Percentiles rank a stretch among this genome's conserved stretches.
Evolutionary conservation across 2,329 filamentous ascomycete species (phyloP).

Genomic region (Biscogniauxia marginata): DNA sequence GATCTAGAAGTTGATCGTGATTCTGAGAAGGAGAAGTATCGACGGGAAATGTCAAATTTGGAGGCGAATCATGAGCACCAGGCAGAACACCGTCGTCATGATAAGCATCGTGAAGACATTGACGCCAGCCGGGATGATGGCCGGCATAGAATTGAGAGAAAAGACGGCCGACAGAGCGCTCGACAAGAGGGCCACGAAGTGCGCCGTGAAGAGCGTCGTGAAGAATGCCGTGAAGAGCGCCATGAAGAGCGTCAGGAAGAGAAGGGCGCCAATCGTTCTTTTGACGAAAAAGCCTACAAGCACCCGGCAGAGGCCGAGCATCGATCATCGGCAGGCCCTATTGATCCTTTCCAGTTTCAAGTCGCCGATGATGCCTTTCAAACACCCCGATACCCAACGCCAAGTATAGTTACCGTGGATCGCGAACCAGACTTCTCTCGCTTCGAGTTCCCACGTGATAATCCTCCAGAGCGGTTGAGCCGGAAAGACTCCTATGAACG

Average conservation of each 20-base stretch:
- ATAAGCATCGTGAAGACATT: slow-evolving; percentile 29
- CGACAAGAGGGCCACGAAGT: slow-evolving; percentile 27
- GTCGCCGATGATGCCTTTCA: slow-evolving; percentile 52
- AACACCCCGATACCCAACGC: slow-evolving; percentile 42
- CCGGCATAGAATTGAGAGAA: slow-evolving; percentile 10
- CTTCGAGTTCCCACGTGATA: slow-evolving; percentile 24
- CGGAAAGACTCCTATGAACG: slow-evolving; percentile 51
- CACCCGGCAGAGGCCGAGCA: slow-evolving; percentile 24
- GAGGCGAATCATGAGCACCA: slow-evolving; percentile 20
- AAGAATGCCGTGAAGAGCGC: slow-evolving; percentile 27
- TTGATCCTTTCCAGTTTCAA: slow-evolving; percentile 61
- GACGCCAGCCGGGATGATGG: slow-evolving; percentile 30
- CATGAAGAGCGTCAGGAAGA: slow-evolving; percentile 9
- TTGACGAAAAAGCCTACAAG: slow-evolving; percentile 29
- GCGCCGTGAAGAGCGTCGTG: slow-evolving; percentile 11
- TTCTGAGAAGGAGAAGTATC: slow-evolving; percentile 19
- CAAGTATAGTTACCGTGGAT: slow-evolving; percentile 52
- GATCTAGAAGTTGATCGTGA: slow-evolving; percentile 18
- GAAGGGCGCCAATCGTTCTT: slow-evolving; percentile 16
- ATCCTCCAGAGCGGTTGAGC: slow-evolving; percentile 41
- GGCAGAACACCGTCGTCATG: slow-evolving; percentile 21
- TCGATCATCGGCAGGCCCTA: slow-evolving; percentile 29
- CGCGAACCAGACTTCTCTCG: slow-evolving; percentile 50
- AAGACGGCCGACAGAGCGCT: slow-evolving; percentile 15
- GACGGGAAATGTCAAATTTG: slow-evolving; percentile 19